Percentiles rank a stretch among this genome's conserved stretches.
These are phyloP conservation scores for Dentipellis sp. DNA, from an alignment of 768 basidiomycete genomes.

Conservation along the genomic window DNA sequence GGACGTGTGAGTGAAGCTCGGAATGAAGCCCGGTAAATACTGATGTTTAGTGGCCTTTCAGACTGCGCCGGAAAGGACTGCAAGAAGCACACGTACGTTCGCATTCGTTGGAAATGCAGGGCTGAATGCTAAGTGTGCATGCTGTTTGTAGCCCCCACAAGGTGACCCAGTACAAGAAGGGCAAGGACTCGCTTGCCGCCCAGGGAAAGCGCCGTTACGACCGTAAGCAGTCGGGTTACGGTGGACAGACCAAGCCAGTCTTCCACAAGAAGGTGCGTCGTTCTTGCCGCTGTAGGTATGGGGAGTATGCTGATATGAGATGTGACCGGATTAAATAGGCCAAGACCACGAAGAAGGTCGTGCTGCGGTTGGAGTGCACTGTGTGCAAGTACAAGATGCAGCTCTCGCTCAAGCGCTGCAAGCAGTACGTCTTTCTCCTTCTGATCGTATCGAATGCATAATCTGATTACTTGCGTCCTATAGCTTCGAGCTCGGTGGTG, in stretches of 20 bases:
- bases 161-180: conserved; percentile 99
- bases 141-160: conserved; percentile 75
- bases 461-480: background rate
- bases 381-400: conserved; percentile 99
- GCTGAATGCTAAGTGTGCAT: conserved; percentile 8
- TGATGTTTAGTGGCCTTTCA: conserved; percentile 21
- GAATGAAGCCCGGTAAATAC: conserved; percentile 1
- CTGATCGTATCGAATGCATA: background rate
- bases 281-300: background rate
- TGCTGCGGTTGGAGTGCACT: conserved; percentile 95
- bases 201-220: conserved; percentile 99
- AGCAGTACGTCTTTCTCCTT: conserved; percentile 67
- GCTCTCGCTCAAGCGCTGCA: conserved; percentile 94
- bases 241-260: conserved; percentile 99
- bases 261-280: conserved; percentile 98
- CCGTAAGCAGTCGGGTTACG: conserved; percentile 97
- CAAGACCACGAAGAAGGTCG: conserved; percentile 99
- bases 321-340: conserved; percentile 40
- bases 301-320: background rate
- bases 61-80: conserved; percentile 96
- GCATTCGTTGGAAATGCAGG: background rate
- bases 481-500: conserved; percentile 98
- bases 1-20: conserved; percentile 71
- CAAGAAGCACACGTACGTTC: conserved; percentile 93
- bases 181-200: conserved; percentile 94